Evolutionary conservation across 371 early-diverging fungal species (phyloP).

Genomic region (Apophysomyces sp.): DNA sequence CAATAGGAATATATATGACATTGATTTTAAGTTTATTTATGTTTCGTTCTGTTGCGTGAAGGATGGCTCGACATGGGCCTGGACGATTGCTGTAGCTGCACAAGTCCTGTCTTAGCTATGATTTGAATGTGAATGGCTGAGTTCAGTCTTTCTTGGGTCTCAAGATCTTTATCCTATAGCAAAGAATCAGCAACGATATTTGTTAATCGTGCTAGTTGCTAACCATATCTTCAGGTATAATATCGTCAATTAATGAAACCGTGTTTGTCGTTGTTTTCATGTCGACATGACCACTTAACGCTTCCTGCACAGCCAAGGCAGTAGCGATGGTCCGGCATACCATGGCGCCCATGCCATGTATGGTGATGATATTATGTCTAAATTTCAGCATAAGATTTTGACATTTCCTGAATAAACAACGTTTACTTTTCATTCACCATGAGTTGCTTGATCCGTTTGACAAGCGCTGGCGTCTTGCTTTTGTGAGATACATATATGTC

Average conservation of each 20-base stretch:
- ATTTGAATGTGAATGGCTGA: conserved; percentile 43
- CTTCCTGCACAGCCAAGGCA: conserved; percentile 47
- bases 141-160: conserved; percentile 33
- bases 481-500: conserved; percentile 63
- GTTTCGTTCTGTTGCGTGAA: conserved; percentile 26
- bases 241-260: conserved; percentile 52
- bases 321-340: conserved; percentile 55
- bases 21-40: background rate
- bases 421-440: conserved; percentile 44
- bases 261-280: conserved; percentile 51
- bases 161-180: conserved; percentile 38
- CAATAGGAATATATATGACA: background rate
- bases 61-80: conserved; percentile 31
- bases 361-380: conserved; percentile 45
- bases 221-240: conserved; percentile 54
- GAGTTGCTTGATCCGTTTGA: conserved; percentile 44
- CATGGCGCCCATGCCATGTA: conserved; percentile 77
- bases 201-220: background rate
- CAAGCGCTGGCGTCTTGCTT: conserved; percentile 34
- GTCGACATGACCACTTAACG: conserved; percentile 42
- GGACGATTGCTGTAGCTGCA: conserved; percentile 24
- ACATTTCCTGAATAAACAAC: background rate
- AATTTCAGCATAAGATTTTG: background rate
- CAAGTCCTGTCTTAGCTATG: conserved; percentile 32
- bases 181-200: background rate